phyloP scores from a whole-genome alignment of 2,329 filamentous ascomycete genomes.

The Domatiomyces catenatus region DNA sequence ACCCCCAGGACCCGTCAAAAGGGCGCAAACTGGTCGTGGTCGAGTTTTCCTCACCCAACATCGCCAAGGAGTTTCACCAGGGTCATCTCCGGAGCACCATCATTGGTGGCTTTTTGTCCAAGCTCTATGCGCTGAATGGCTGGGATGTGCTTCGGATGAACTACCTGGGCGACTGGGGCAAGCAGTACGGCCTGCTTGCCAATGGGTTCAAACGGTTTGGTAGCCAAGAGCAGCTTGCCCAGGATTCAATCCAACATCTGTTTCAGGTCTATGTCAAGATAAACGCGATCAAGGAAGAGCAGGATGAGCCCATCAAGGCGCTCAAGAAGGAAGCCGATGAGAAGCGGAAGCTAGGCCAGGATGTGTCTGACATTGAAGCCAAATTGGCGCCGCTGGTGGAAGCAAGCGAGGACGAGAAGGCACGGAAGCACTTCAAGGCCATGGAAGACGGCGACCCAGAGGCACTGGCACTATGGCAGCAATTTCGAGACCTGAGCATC shows the following conservation, averaged over 20 bases:
- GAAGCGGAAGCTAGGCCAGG: constrained; percentile 34
- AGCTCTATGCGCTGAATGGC: constrained; percentile 44
- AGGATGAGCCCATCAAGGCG: constrained; percentile 42
- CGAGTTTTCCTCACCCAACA: constrained; percentile 53
- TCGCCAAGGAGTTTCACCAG: constrained; percentile 52
- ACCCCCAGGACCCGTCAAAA: constrained; percentile 40
- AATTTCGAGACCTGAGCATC: constrained; percentile 49
- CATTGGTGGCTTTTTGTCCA: constrained; percentile 50
- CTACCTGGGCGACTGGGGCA: constrained; percentile 54
- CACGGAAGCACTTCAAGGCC: constrained; percentile 45
- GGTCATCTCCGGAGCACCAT: constrained; percentile 52
- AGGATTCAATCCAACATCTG: constrained; percentile 49
- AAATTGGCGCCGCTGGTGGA: constrained; percentile 32
- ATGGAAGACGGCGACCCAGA: constrained; percentile 49
- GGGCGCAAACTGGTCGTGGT: constrained; percentile 42
- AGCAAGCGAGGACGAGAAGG: constrained; percentile 39
- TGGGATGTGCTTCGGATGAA: constrained; percentile 51
- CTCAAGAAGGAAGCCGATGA: constrained; percentile 35
- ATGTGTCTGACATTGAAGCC: constrained; percentile 31
- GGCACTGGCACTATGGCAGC: constrained; percentile 46
- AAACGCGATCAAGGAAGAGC: constrained; percentile 39
- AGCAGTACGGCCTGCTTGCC: constrained; percentile 47
- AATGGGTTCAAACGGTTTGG: constrained; percentile 49
- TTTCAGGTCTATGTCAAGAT: constrained; percentile 54
- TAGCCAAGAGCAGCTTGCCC: constrained; percentile 42